phyloP scores from a whole-genome alignment of 305 asterid genomes.

The Fraxinus latifolia region DNA sequence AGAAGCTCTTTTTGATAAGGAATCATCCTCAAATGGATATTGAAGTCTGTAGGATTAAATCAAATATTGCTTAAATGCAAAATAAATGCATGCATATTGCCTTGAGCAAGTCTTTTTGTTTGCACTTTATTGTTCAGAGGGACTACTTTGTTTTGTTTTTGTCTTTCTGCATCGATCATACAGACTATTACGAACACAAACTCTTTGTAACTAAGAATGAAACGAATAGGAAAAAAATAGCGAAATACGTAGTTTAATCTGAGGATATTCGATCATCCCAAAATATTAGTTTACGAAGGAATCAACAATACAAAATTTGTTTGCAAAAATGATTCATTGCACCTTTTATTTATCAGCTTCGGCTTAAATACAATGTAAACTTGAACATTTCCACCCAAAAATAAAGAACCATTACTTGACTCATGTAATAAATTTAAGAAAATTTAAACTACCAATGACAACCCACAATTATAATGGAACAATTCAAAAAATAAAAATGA shows the following conservation, averaged over 20 bases:
- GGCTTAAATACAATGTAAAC: too few species aligned
- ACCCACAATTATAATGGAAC: not conserved
- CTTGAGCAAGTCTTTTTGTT: not conserved
- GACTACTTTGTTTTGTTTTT: not conserved
- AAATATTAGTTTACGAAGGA: too few species aligned
- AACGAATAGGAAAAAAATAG: too few species aligned
- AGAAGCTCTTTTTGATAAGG: constrained; percentile 34
- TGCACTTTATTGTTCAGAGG: not conserved
- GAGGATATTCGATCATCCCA: not conserved
- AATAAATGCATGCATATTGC: not conserved
- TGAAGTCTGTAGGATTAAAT: constrained; percentile 16
- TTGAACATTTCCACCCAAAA: too few species aligned
- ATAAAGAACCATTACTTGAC: not conserved
- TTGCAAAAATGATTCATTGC: not conserved
- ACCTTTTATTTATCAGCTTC: too few species aligned
- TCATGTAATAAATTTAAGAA: not conserved
- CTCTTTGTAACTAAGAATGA: not conserved
- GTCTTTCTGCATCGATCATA: not conserved
- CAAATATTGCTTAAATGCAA: constrained; percentile 5
- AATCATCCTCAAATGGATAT: constrained; percentile 28
- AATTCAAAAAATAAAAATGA: too few species aligned
- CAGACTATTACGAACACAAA: not conserved
- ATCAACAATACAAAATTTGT: too few species aligned
- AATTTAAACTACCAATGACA: not conserved
- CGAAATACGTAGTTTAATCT: not conserved